phyloP scores from a whole-genome alignment of 2,329 filamentous ascomycete species.

The Metarhizium humberi region DNA sequence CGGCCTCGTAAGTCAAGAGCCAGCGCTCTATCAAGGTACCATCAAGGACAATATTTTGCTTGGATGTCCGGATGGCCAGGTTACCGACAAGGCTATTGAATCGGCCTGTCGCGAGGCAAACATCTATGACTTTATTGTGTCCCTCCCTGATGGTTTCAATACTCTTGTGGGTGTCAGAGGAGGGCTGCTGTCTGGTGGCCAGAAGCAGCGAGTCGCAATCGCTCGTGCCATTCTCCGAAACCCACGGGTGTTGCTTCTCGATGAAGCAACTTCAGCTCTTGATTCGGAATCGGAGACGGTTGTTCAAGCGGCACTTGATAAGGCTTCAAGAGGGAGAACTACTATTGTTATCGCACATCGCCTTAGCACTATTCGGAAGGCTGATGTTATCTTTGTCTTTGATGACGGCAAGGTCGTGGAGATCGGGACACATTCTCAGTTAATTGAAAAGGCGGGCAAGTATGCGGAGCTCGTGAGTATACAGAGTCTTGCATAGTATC shows the following conservation, averaged over 20 bases:
- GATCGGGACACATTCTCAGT: too few relatives aligned
- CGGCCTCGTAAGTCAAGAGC: conserved; percentile 9
- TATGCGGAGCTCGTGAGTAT: too few relatives aligned
- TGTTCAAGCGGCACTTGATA: conserved; percentile 47
- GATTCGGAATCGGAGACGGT: conserved; percentile 49
- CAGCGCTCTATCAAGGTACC: too few relatives aligned
- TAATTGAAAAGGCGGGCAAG: too few relatives aligned
- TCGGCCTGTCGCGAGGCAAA: too few relatives aligned
- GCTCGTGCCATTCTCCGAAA: conserved; percentile 22
- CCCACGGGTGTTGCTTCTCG: too few relatives aligned
- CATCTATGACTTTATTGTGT: conserved; percentile 37
- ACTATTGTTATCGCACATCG: conserved; percentile 10
- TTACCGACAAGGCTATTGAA: too few relatives aligned
- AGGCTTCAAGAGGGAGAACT: conserved; percentile 13
- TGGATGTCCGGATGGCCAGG: too few relatives aligned
- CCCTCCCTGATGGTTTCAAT: conserved; percentile 45
- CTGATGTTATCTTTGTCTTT: neutral
- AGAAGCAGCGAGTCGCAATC: conserved; percentile 58
- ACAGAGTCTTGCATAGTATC: too few relatives aligned
- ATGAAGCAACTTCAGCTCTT: conserved; percentile 37
- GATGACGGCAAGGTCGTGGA: too few relatives aligned
- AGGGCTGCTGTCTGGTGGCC: conserved; percentile 56
- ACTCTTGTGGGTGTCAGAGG: conserved; percentile 56
- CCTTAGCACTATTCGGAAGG: conserved; percentile 6
- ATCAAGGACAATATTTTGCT: too few relatives aligned